These are phyloP conservation scores for Trichoderma asperellum DNA, from an alignment of 2,329 filamentous ascomycete genomes.

Conservation along the genomic window DNA sequence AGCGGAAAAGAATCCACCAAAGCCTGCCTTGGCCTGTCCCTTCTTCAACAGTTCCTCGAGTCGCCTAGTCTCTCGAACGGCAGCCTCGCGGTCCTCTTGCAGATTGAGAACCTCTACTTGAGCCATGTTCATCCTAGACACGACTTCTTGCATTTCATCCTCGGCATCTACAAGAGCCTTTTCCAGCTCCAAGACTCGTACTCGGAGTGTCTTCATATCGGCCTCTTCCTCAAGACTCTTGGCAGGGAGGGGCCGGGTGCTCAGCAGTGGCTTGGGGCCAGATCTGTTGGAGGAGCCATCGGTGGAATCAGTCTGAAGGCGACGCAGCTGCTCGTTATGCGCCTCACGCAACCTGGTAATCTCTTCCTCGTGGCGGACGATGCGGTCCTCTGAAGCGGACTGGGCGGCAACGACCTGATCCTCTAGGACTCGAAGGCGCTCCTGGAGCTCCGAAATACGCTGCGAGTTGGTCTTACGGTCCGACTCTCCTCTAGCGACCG, in stretches of 20 bases:
- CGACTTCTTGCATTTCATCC: conserved; percentile 80
- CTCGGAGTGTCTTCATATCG: conserved; percentile 75
- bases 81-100: conserved; percentile 74
- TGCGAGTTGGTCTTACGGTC: conserved; percentile 80
- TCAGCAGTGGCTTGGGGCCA: conserved; percentile 35
- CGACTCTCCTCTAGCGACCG: conserved; percentile 80
- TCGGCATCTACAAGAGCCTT: conserved; percentile 64
- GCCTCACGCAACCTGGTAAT: conserved; percentile 74
- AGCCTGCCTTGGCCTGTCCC: conserved; percentile 59
- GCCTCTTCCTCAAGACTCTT: conserved; percentile 73
- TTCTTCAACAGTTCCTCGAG: conserved; percentile 69
- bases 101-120: conserved; percentile 84
- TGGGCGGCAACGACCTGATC: conserved; percentile 83
- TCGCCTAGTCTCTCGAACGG: conserved; percentile 70
- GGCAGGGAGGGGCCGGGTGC: conserved; percentile 54
- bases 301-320: conserved; percentile 64
- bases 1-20: conserved; percentile 24
- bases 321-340: conserved; percentile 75
- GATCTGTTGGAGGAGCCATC: conserved; percentile 41
- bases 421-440: conserved; percentile 77
- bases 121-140: conserved; percentile 76
- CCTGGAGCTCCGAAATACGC: conserved; percentile 83
- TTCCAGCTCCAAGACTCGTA: conserved; percentile 82
- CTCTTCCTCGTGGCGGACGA: conserved; percentile 85
- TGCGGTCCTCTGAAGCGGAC: conserved; percentile 80